Evolutionary conservation across 2,329 filamentous ascomycete species (phyloP), one percentile per base, ranked within the genome.

Genomic region (Myriosclerotinia duriaeana): DNA sequence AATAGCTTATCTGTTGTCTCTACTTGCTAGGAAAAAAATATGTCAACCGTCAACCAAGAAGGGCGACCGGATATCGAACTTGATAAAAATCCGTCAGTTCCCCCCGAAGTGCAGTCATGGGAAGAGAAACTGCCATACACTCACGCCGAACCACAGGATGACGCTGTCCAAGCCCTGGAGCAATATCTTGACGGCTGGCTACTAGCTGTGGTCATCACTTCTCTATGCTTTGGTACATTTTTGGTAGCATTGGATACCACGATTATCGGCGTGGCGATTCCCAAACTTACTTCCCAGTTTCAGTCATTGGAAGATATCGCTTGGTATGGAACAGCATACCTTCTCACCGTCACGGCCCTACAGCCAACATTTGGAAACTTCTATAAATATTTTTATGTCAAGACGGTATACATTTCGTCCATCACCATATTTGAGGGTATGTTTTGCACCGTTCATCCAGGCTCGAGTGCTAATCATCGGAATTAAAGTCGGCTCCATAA

Each of bases 281-380:
- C 82, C 30, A 80, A 79, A 68, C 84, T 84, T 71, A 83, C 82
- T 2, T 78, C 82, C 68, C 77, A 81, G 22, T 81, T 83, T 73
- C 78, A 82, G 62, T 78, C 79, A 22, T 74, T 84, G 1, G 73
- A 77, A 11, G 82, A 85, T 67, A 80, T 85, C 22, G 80, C 81
- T 40, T 87, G 58, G 50, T 64, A 46, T 34, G 61, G 62, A 14
- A 46, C 38, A 7, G 72, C 72, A 2, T 77, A 74, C 65, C 67
- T 76, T 68, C 77, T 82, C 73, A 79, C 79, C 4, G 72, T 80
- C 52, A 80, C 77, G 14, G 52, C 60, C 20, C 63, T 65, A 20
- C 65, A 67, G 22, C 61, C 67, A 12, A 34, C 38, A 7, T 67
- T 61, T 34, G 67, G 65, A 2, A 69, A 42, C 34, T 15, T 66